A percentile compares a stretch with the other conserved stretches of the same genome.
Conservation (phyloP, 192 early-diverging fungal species). For the Kickxella alabastrina region DNA sequence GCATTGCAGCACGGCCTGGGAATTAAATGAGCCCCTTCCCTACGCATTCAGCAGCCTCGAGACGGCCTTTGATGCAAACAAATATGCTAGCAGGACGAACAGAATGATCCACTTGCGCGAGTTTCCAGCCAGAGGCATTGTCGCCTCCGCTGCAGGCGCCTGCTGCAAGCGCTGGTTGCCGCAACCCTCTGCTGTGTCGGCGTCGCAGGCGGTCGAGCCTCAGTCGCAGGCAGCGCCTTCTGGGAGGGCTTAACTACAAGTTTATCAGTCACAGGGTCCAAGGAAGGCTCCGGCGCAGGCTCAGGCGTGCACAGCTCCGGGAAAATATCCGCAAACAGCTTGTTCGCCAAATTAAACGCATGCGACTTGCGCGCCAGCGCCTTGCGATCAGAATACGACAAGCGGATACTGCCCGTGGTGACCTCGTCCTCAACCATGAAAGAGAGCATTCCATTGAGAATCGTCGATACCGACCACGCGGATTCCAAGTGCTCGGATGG, state of each 20-base stretch:
- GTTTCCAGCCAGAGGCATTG: slow-evolving; percentile 11
- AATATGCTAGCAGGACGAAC: slow-evolving; percentile 36
- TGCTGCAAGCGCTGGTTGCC: neutral
- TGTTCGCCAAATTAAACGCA: slow-evolving; percentile 70
- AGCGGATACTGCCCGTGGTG: slow-evolving; percentile 90
- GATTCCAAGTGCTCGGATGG: slow-evolving; percentile 92
- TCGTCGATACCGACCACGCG: slow-evolving; percentile 97
- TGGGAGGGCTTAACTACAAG: too few species aligned
- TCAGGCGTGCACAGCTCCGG: slow-evolving; percentile 73
- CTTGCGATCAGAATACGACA: slow-evolving; percentile 73
- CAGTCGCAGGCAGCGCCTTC: too few species aligned
- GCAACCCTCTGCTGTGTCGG: too few species aligned
- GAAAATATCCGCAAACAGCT: slow-evolving; percentile 77
- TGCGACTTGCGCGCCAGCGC: slow-evolving; percentile 75
- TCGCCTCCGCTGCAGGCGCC: slow-evolving; percentile 2
- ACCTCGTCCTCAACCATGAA: slow-evolving; percentile 97
- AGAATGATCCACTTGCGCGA: slow-evolving; percentile 47
- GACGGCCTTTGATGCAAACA: slow-evolving; percentile 39
- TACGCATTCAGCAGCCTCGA: slow-evolving; percentile 36
- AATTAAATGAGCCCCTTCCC: too few species aligned
- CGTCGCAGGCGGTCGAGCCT: too few species aligned
- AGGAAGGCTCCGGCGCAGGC: too few species aligned
- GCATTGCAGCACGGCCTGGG: too few species aligned
- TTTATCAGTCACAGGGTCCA: too few species aligned
- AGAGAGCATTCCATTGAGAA: slow-evolving; percentile 89